Evolutionary conservation across 23 red algal species (phyloP).

Genomic region (Agarophyton chilense): DNA sequence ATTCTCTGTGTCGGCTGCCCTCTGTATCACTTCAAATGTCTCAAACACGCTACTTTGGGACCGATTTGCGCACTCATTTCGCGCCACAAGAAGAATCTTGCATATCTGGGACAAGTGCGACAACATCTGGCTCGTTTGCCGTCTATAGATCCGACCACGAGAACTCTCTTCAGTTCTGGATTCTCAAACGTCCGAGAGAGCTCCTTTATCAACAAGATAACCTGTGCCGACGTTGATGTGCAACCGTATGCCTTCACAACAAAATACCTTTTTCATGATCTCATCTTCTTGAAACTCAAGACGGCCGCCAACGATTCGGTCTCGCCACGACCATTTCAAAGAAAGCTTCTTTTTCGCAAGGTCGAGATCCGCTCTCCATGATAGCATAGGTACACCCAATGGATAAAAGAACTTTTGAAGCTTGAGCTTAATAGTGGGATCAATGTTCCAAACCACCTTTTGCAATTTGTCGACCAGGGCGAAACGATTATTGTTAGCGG

Average conservation of each 20-base stretch:
- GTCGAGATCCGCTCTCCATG: conserved; percentile 78
- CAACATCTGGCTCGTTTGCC: conserved; percentile 96
- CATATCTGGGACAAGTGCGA: conserved; percentile 93
- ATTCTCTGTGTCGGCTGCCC: too few species aligned
- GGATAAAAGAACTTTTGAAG: conserved; percentile 77
- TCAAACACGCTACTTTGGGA: conserved; percentile 94
- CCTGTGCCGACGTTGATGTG: conserved; percentile 92
- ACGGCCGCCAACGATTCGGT: conserved; percentile 77
- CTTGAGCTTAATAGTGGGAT: conserved; percentile 67
- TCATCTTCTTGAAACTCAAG: conserved; percentile 46
- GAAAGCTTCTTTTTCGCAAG: conserved; percentile 32
- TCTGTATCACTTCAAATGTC: conserved; percentile 91
- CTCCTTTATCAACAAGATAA: conserved; percentile 97
- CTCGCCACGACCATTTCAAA: conserved; percentile 72
- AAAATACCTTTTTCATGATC: conserved; percentile 90
- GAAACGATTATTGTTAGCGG: background rate
- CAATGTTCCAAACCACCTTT: conserved; percentile 36
- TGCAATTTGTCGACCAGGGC: background rate
- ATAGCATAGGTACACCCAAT: conserved; percentile 51
- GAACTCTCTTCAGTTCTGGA: conserved; percentile 90
- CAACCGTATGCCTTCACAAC: conserved; percentile 99
- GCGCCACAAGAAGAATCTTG: conserved; percentile 76
- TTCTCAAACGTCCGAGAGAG: conserved; percentile 97
- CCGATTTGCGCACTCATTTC: conserved; percentile 89
- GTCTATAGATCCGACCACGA: conserved; percentile 86